These are phyloP conservation scores for Pyracantha coccinea DNA, from an alignment of 331 rosid genomes.

Conservation along the genomic window DNA sequence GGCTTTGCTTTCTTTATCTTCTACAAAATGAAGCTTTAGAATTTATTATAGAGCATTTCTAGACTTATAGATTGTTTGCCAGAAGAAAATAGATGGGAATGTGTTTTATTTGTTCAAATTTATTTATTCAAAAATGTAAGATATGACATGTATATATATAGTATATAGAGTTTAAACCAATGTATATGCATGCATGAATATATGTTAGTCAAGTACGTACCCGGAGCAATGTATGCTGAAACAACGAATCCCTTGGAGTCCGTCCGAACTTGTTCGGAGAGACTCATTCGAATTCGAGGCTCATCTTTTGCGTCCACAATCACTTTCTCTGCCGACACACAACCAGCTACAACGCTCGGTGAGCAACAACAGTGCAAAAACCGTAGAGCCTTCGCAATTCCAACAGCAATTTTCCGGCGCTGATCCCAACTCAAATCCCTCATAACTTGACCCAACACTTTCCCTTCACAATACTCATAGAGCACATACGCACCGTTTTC, in stretches of 20 bases:
- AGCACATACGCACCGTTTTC: conserved; percentile 52
- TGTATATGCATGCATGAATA: conserved; percentile 16
- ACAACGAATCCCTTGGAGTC: conserved; percentile 35
- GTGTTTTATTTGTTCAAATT: not conserved
- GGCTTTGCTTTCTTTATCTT: conserved; percentile 31
- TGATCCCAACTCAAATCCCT: conserved; percentile 54
- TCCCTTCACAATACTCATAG: conserved; percentile 37
- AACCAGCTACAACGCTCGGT: conserved; percentile 24
- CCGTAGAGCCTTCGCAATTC: conserved; percentile 49
- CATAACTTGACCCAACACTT: conserved; percentile 29
- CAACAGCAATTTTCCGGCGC: conserved; percentile 47
- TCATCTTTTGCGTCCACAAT: conserved; percentile 35
- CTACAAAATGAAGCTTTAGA: conserved; percentile 20
- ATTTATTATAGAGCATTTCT: not conserved
- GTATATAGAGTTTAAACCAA: too few species aligned
- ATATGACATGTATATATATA: not conserved
- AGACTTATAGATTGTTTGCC: not conserved
- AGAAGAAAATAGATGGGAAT: not conserved
- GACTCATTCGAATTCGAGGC: conserved; percentile 42
- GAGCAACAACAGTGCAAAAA: conserved; percentile 41
- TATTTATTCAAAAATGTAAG: not conserved
- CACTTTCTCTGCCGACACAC: conserved; percentile 45
- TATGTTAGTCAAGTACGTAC: conserved; percentile 20
- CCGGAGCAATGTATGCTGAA: conserved; percentile 55
- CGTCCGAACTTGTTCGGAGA: conserved; percentile 22